Evolutionary conservation across 768 basidiomycete genomes (phyloP), one percentile per base, ranked within the genome.

Genomic region (Boletus rubropictus): DNA sequence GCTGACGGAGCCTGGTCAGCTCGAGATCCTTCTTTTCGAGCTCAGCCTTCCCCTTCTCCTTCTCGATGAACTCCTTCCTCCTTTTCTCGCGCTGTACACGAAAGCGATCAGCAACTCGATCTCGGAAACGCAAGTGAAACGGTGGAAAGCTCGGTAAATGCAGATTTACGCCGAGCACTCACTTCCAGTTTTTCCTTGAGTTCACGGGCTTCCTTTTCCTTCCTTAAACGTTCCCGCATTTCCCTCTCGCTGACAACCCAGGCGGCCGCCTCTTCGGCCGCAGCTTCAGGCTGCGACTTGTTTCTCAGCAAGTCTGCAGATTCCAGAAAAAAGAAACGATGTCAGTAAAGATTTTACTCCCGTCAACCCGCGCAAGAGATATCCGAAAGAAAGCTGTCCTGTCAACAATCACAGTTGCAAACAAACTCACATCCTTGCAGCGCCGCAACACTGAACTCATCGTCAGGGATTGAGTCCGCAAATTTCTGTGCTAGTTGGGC

Each of bases 401-500:
- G 43, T 34, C 25, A 31, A 42, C 44, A 46, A 49, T 34, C 35
- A 49, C 51, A 44, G 55, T 51, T 49, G 55, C 53, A 39, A 51
- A 44, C 20, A 58, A 29, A 82, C 86, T 78, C 64, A 88, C 86
- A 92, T 64, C 89, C 91, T 69, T 94, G 91, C 44, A 96, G 72
- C 47, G 89, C 85, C 17, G 92, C 91, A 45, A 93, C 86, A 59
- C 86, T 88, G 61, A 93, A 89, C 69, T 88, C 86, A 33, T 85
- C 82, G 31, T 90, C 86, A 0, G 92, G 89, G 18, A 94, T 81
- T 20, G 79, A 72, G 52, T 88, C 86, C 4, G 89, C 87, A 59
- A 94, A 94, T 49, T 72, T 59, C 70, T 85, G 81, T 9, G 89
- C 89, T 14, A 93, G 72, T n/a, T 66, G 57, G 22, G 78, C 80